Evolutionary conservation across 345 rosid genomes (phyloP).

Genomic region (Acer negundo): DNA sequence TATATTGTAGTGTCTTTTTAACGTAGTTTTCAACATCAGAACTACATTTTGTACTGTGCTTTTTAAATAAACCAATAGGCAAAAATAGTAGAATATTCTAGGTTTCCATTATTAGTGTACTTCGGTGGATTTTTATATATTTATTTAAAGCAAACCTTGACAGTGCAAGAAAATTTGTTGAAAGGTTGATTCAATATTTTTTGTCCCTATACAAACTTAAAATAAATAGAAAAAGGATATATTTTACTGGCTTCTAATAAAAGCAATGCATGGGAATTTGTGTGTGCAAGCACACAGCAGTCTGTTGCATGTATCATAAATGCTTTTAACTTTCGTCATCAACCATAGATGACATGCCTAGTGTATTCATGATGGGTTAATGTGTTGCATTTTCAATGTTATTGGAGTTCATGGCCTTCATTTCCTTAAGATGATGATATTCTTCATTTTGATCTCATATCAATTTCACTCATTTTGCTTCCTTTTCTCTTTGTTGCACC

Average conservation of each 20-base stretch:
- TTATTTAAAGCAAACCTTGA: not conserved
- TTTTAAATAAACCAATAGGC: not conserved
- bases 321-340: no score
- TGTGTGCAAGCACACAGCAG: not conserved
- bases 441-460: slow-evolving; percentile 4
- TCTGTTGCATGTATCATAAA: not conserved
- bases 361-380: not conserved
- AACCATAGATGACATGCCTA: not conserved
- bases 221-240: not conserved
- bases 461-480: not conserved
- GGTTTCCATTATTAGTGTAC: not conserved
- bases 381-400: not conserved
- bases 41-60: not conserved
- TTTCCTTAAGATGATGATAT: not conserved
- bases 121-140: not conserved
- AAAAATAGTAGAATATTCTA: not conserved
- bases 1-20: not conserved
- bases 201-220: not conserved
- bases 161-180: not conserved
- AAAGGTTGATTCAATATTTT: not conserved
- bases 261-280: not conserved
- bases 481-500: not conserved
- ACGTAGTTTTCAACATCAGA: not conserved
- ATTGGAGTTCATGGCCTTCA: not conserved
- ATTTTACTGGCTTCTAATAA: not conserved